Conservation (phyloP, 129 eudicot species). For the Cynara cardunculus region DNA sequence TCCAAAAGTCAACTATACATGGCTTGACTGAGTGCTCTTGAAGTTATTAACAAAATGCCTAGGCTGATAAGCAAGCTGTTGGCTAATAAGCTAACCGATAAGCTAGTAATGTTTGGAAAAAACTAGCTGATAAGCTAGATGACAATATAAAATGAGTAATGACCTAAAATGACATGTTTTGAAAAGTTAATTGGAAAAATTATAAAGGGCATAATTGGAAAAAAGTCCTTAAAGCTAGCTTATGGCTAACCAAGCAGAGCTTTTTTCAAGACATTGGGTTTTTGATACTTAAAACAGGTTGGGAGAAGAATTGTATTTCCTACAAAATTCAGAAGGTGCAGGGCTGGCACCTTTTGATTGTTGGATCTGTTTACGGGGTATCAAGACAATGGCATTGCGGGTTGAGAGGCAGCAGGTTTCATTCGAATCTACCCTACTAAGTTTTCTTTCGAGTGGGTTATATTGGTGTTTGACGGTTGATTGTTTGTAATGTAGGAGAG, state of each 20-base stretch:
- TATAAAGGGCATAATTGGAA: too few relatives aligned
- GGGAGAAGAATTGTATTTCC: conserved; percentile 75
- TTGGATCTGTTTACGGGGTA: conserved; percentile 94
- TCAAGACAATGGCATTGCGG: conserved; percentile 95
- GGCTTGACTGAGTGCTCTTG: background rate
- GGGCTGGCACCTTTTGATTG: conserved; percentile 97
- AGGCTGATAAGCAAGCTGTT: background rate
- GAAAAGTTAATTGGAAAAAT: background rate
- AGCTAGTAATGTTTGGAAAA: background rate
- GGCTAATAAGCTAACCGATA: background rate
- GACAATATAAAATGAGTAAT: background rate
- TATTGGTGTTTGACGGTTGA: too few relatives aligned
- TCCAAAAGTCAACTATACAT: background rate
- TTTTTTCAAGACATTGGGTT: background rate
- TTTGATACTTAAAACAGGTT: conserved; percentile 40
- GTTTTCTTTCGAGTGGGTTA: too few relatives aligned
- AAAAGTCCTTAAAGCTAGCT: too few relatives aligned
- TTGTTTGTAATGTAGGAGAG: conserved; percentile 52
- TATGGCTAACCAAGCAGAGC: background rate
- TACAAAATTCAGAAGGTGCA: conserved; percentile 95
- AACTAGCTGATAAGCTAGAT: background rate
- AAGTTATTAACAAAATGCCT: background rate
- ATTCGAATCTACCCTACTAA: background rate
- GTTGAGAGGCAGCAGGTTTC: conserved; percentile 93
- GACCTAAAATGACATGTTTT: background rate